A percentile compares a stretch with the other conserved stretches of the same genome.
Evolutionary conservation across 345 rosid genomes (phyloP).

Genomic region (Triadica sebifera): DNA sequence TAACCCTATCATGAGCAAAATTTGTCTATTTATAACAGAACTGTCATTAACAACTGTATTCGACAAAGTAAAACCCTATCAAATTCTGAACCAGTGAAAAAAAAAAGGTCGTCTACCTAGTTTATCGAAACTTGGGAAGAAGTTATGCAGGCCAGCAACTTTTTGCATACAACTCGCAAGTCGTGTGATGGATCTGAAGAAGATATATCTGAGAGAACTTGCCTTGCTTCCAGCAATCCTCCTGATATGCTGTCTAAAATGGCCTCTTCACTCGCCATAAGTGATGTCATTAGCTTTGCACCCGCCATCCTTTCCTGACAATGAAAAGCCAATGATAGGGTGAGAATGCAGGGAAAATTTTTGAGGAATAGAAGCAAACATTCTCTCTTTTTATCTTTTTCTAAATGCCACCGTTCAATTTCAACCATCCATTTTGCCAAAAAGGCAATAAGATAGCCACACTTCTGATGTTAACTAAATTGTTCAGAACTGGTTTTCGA

Average conservation of each 20-base stretch:
- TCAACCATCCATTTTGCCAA: no score
- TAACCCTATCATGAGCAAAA: neutral
- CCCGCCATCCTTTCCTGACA: slow-evolving; percentile 74
- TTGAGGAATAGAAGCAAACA: neutral
- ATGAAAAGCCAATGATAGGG: neutral
- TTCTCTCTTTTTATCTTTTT: neutral
- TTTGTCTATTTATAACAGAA: neutral
- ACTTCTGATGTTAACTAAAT: neutral
- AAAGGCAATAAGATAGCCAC: no score
- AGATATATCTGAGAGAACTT: slow-evolving; percentile 48
- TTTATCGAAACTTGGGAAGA: slow-evolving; percentile 21
- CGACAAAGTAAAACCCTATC: neutral
- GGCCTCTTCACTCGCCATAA: slow-evolving; percentile 78
- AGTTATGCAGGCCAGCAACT: slow-evolving; percentile 59
- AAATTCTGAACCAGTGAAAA: neutral
- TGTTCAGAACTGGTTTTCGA: slow-evolving; percentile 3
- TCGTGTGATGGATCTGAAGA: slow-evolving; percentile 56
- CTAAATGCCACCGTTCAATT: no score
- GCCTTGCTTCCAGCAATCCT: slow-evolving; percentile 68
- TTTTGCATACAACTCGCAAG: slow-evolving; percentile 50
- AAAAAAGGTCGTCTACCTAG: neutral
- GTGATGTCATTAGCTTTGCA: slow-evolving; percentile 79
- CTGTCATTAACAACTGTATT: neutral
- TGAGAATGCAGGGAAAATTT: neutral
- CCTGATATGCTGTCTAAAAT: slow-evolving; percentile 62